These are phyloP conservation scores for Lactarius hengduanensis DNA, from an alignment of 768 basidiomycete genomes.

Conservation along the genomic window DNA sequence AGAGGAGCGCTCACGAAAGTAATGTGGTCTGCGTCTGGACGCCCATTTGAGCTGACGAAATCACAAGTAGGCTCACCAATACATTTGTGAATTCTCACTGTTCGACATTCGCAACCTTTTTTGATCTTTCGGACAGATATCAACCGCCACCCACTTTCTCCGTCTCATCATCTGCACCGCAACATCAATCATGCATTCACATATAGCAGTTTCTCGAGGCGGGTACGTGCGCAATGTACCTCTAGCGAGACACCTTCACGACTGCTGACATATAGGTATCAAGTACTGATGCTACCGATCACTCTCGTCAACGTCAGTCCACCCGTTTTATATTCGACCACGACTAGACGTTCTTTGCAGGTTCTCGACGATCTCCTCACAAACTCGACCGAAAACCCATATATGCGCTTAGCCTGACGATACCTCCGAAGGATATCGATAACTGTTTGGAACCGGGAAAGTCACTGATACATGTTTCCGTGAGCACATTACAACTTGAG, in stretches of 20 bases:
- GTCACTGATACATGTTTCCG: conserved; percentile 62
- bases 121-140: conserved; percentile 51
- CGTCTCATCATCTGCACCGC: conserved; percentile 61
- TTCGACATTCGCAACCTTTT: conserved; percentile 16
- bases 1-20: conserved; percentile 72
- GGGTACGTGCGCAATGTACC: conserved; percentile 41
- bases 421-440: conserved; percentile 69
- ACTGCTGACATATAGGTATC: conserved; percentile 21
- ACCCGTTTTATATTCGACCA: conserved; percentile 19
- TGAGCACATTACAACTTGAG: conserved; percentile 35
- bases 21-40: conserved; percentile 33
- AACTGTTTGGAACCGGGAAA: conserved; percentile 82
- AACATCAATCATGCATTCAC: conserved; percentile 64
- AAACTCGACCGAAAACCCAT: conserved; percentile 78
- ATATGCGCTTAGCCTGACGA: conserved; percentile 74
- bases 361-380: conserved; percentile 66
- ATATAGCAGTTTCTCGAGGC: conserved; percentile 69
- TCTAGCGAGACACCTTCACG: conserved; percentile 26
- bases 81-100: conserved; percentile 61
- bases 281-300: conserved; percentile 7
- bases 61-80: conserved; percentile 68
- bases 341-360: conserved; percentile 37
- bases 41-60: conserved; percentile 27
- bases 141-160: conserved; percentile 68
- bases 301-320: conserved; percentile 15